Conservation (phyloP, 129 eudicot species). For the Helianthus tuberosus region DNA sequence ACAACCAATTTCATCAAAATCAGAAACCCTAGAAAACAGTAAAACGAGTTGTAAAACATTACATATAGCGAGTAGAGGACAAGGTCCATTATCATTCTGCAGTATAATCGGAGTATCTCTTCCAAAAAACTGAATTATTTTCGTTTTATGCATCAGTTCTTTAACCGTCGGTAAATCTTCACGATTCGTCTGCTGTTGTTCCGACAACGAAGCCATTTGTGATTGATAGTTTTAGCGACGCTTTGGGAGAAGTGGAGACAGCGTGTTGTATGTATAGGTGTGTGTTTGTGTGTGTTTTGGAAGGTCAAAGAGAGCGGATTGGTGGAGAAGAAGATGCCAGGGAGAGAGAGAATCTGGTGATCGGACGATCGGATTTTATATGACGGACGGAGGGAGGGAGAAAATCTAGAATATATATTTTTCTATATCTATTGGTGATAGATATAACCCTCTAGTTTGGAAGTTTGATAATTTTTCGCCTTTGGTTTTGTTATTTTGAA, state of each 20-base stretch:
- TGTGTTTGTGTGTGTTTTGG: conserved; percentile 25
- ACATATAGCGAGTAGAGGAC: conserved; percentile 98
- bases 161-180: conserved; percentile 26
- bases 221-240: conserved; percentile 13
- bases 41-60: conserved; percentile 15
- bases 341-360: conserved; percentile 34
- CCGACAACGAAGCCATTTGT: conserved; percentile 45
- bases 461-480: neutral
- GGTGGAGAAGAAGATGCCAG: conserved; percentile 28
- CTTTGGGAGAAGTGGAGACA: neutral
- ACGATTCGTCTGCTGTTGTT: conserved; percentile 42
- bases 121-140: conserved; percentile 70
- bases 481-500: neutral
- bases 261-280: conserved; percentile 24
- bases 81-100: conserved; percentile 97
- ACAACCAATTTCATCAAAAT: conserved; percentile 1
- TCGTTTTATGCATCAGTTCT: conserved; percentile 71
- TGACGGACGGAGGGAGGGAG: conserved; percentile 29
- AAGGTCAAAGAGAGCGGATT: conserved; percentile 32
- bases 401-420: conserved; percentile 28
- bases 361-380: conserved; percentile 30
- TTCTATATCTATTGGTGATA: neutral
- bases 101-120: conserved; percentile 74
- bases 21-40: conserved; percentile 41
- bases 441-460: neutral